Percentiles rank a stretch among this genome's conserved stretches.
These are phyloP conservation scores for Emericellopsis cladophorae DNA, from an alignment of 2,329 filamentous ascomycete genomes.

Conservation along the genomic window DNA sequence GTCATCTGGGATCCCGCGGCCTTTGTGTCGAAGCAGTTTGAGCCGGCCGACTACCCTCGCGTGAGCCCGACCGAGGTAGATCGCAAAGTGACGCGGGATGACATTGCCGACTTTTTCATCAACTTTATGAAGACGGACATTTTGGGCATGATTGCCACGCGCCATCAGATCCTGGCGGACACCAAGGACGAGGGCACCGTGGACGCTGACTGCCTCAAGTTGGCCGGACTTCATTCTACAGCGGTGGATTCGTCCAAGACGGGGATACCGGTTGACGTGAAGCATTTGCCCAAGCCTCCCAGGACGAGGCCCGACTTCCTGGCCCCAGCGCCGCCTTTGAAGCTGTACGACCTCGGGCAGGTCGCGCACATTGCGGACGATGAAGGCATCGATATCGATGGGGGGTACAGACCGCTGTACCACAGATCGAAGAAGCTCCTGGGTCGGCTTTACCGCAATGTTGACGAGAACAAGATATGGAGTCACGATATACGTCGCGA, in stretches of 20 bases:
- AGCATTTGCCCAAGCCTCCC: slow-evolving; percentile 23
- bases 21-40: slow-evolving; percentile 25
- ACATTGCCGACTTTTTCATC: slow-evolving; percentile 76
- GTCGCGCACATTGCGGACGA: slow-evolving; percentile 19
- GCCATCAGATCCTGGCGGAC: slow-evolving; percentile 55
- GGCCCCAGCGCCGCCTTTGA: slow-evolving; percentile 29
- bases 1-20: slow-evolving; percentile 57
- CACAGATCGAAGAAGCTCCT: slow-evolving; percentile 59
- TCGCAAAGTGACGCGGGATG: slow-evolving; percentile 41
- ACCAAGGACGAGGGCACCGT: slow-evolving; percentile 35
- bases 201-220: slow-evolving; percentile 32
- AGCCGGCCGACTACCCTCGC: slow-evolving; percentile 58
- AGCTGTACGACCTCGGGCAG: slow-evolving; percentile 29
- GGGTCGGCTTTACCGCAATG: slow-evolving; percentile 56
- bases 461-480: slow-evolving; percentile 62
- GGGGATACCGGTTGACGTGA: slow-evolving; percentile 43
- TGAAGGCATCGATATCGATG: slow-evolving; percentile 19
- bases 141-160: slow-evolving; percentile 50
- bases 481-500: slow-evolving; percentile 26
- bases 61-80: slow-evolving; percentile 44
- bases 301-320: slow-evolving; percentile 40
- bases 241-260: slow-evolving; percentile 70
- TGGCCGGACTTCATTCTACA: slow-evolving; percentile 55
- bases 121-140: slow-evolving; percentile 59
- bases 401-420: slow-evolving; percentile 37